Percentiles rank a stretch among this genome's conserved stretches.
Conservation (phyloP, 2,329 filamentous ascomycete genomes). For the Aureobasidium sp. region DNA sequence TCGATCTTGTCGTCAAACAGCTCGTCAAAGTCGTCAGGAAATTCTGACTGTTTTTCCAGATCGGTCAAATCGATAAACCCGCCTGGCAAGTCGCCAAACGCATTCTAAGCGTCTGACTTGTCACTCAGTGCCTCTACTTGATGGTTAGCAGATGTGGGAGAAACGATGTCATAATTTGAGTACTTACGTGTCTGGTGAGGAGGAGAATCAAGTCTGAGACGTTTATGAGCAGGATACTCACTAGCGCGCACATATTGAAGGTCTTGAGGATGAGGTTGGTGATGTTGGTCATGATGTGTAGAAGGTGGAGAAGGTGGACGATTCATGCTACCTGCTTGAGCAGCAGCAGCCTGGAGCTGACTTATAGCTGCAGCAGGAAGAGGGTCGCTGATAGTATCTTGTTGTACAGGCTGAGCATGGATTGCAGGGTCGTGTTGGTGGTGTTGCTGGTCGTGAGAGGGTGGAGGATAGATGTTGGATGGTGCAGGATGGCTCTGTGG, state of each 20-base stretch:
- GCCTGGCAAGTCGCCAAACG: not conserved
- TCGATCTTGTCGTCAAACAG: not conserved
- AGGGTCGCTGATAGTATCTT: conserved; percentile 22
- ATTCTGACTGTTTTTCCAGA: not conserved
- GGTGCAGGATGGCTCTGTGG: not conserved
- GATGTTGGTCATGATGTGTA: not conserved
- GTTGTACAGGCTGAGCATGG: not conserved
- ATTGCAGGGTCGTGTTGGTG: conserved; percentile 19
- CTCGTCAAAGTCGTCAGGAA: not conserved
- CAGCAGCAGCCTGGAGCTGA: conserved; percentile 30
- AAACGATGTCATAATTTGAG: not conserved
- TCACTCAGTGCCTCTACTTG: not conserved
- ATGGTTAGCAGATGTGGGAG: not conserved
- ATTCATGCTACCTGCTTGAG: conserved; percentile 17
- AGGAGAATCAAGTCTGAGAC: not conserved
- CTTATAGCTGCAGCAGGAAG: conserved; percentile 29
- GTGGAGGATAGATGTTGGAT: not conserved
- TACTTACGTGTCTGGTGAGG: not conserved
- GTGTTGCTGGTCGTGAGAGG: conserved; percentile 17
- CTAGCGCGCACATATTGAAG: conserved; percentile 5
- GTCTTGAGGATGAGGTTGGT: not conserved
- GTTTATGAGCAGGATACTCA: conserved; percentile 10
- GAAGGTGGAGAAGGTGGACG: not conserved
- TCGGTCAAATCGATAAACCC: not conserved
- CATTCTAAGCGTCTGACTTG: not conserved